A percentile compares a stretch with the other conserved stretches of the same genome.
Conservation (phyloP, 2,329 filamentous ascomycete genomes). For the Catunica adiposa region DNA sequence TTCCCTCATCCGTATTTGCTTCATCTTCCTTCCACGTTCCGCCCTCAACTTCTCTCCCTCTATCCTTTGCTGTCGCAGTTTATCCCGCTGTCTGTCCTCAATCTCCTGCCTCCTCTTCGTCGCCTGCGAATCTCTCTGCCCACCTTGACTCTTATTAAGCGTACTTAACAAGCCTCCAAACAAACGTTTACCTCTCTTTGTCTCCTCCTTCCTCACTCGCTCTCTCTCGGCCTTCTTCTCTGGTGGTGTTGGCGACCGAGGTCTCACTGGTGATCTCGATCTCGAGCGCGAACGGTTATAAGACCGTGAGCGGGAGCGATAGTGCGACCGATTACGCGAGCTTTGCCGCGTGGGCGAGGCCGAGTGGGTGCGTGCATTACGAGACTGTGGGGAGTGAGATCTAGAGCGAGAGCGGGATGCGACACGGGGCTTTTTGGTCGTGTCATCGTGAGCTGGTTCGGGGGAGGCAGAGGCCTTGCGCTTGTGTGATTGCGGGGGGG, state of each 20-base stretch:
- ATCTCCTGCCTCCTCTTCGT: conserved; percentile 56
- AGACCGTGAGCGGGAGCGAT: conserved; percentile 2
- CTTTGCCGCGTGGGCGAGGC: neutral
- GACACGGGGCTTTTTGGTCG: conserved; percentile 10
- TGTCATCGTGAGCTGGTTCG: neutral
- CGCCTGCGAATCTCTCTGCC: conserved; percentile 1
- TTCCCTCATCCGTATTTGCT: conserved; percentile 44
- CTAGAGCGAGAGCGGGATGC: neutral
- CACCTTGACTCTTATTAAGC: conserved; percentile 41
- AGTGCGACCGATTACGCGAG: neutral
- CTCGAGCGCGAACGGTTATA: conserved; percentile 1
- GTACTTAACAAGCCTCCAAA: conserved; percentile 71
- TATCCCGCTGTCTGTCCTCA: conserved; percentile 65
- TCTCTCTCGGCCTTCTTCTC: conserved; percentile 1
- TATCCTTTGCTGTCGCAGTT: conserved; percentile 52
- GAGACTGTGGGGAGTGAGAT: neutral
- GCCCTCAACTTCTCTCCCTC: conserved; percentile 53
- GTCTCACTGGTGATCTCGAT: neutral
- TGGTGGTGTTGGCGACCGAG: conserved; percentile 1
- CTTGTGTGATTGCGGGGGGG: conserved; percentile 2
- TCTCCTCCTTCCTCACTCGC: conserved; percentile 45
- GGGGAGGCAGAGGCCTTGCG: conserved; percentile 11
- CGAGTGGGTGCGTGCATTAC: neutral
- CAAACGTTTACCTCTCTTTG: conserved; percentile 65
- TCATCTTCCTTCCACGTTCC: conserved; percentile 47